phyloP scores from a whole-genome alignment of 2,329 filamentous ascomycete genomes.

The Metarhizium anisopliae region DNA sequence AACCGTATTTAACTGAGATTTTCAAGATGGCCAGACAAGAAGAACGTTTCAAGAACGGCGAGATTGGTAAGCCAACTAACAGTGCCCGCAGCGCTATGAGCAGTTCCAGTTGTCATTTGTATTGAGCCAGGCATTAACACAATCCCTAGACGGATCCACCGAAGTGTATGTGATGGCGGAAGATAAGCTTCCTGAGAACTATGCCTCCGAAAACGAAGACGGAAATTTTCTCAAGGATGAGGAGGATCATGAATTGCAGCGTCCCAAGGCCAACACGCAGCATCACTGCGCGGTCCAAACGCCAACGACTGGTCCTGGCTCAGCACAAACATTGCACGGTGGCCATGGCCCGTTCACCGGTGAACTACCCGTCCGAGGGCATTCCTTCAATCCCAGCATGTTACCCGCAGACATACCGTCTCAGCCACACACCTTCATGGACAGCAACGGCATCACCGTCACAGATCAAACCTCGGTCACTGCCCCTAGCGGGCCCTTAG shows the following conservation, averaged over 20 bases:
- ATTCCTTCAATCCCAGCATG: slow-evolving; percentile 31
- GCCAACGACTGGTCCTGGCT: slow-evolving; percentile 26
- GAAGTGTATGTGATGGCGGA: slow-evolving; percentile 43
- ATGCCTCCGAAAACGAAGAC: slow-evolving; percentile 38
- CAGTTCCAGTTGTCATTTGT: not conserved
- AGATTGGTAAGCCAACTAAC: slow-evolving; percentile 39
- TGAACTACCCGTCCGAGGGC: slow-evolving; percentile 35
- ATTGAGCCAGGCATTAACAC: slow-evolving; percentile 2
- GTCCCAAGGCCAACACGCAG: slow-evolving; percentile 20
- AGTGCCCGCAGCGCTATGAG: too few species aligned
- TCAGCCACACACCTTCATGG: slow-evolving; percentile 33
- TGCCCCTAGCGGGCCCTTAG: slow-evolving; percentile 23
- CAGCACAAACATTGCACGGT: slow-evolving; percentile 21
- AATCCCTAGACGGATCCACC: slow-evolving; percentile 33
- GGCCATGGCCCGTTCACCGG: slow-evolving; percentile 27
- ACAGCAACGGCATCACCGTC: slow-evolving; percentile 25
- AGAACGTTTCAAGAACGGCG: slow-evolving; percentile 45
- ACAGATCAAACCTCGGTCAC: slow-evolving; percentile 26
- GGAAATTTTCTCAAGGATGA: slow-evolving; percentile 30
- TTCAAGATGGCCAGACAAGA: slow-evolving; percentile 51
- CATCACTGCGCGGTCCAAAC: slow-evolving; percentile 26
- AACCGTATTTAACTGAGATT: slow-evolving; percentile 47
- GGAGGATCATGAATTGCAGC: slow-evolving; percentile 30
- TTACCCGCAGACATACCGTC: slow-evolving; percentile 31
- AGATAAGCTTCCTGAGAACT: slow-evolving; percentile 40